A percentile compares a stretch with the other conserved stretches of the same genome.
phyloP scores from a whole-genome alignment of 2,329 filamentous ascomycete species.

The Diaporthe sp. region DNA sequence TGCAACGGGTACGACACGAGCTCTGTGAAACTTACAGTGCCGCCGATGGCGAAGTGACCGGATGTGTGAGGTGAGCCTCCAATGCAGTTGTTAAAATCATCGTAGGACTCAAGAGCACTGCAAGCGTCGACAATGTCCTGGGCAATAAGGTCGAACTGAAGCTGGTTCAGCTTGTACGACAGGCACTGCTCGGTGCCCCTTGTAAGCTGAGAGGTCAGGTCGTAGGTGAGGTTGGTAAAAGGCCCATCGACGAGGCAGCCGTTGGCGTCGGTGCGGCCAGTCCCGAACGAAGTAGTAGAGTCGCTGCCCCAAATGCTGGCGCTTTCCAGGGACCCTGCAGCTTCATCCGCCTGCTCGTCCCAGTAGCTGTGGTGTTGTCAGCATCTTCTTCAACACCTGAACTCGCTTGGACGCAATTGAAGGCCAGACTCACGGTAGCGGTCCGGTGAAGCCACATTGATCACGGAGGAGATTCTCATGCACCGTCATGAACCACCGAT shows the following conservation, averaged over 20 bases:
- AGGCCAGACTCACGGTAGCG: neutral
- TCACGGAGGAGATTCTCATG: neutral
- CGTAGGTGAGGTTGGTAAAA: neutral
- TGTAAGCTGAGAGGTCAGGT: neutral
- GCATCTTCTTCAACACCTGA: neutral
- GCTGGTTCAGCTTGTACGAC: neutral
- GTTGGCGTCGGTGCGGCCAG: neutral
- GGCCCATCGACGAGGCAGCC: neutral
- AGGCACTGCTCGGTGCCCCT: neutral
- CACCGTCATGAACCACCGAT: conserved; percentile 1
- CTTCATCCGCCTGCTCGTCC: neutral
- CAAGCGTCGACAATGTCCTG: neutral
- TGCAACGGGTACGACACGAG: neutral
- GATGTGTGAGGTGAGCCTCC: neutral
- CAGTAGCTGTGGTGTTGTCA: neutral
- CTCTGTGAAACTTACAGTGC: neutral
- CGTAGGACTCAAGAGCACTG: neutral
- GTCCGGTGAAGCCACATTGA: neutral
- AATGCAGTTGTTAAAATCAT: neutral
- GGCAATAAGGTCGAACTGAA: neutral
- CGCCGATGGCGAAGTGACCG: neutral
- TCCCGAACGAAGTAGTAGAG: neutral
- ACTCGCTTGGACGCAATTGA: too few species aligned
- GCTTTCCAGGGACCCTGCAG: neutral
- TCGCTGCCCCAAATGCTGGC: neutral